phyloP scores from a whole-genome alignment of 345 rosid species.

The Ricinus communis region DNA sequence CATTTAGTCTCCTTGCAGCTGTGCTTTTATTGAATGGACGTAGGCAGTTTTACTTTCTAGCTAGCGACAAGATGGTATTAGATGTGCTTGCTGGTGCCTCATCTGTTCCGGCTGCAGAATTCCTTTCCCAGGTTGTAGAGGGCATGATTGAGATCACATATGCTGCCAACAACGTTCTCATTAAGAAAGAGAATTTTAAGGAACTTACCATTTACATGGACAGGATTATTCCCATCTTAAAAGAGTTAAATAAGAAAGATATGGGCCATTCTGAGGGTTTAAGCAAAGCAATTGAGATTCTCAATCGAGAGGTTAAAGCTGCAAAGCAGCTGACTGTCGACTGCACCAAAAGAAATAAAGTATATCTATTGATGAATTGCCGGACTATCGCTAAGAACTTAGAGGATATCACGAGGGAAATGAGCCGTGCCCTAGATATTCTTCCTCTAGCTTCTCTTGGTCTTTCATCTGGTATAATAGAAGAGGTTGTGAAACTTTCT shows the following conservation, averaged over 20 bases:
- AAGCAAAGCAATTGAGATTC: slow-evolving; percentile 47
- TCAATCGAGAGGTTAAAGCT: slow-evolving; percentile 47
- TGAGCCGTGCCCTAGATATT: slow-evolving; percentile 53
- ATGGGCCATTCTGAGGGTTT: slow-evolving; percentile 40
- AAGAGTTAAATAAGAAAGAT: slow-evolving; percentile 46
- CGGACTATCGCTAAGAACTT: slow-evolving; percentile 46
- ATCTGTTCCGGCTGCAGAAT: slow-evolving; percentile 40
- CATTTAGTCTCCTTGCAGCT: neutral
- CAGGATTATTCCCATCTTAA: slow-evolving; percentile 49
- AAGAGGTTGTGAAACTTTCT: slow-evolving; percentile 40
- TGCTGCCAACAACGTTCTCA: slow-evolving; percentile 42
- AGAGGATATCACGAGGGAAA: slow-evolving; percentile 40
- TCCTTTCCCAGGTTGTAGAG: slow-evolving; percentile 45
- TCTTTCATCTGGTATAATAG: slow-evolving; percentile 44
- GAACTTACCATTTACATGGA: slow-evolving; percentile 49
- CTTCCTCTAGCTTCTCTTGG: slow-evolving; percentile 58
- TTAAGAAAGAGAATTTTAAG: slow-evolving; percentile 55
- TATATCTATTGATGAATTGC: slow-evolving; percentile 60
- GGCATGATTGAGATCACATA: slow-evolving; percentile 38
- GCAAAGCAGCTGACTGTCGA: slow-evolving; percentile 48
- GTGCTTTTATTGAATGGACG: slow-evolving; percentile 12
- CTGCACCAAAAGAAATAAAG: slow-evolving; percentile 54
- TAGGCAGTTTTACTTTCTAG: slow-evolving; percentile 20
- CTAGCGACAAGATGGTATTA: slow-evolving; percentile 37
- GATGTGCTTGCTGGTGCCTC: slow-evolving; percentile 40